These are phyloP conservation scores for Bipolaris cookei DNA, from an alignment of 2,329 filamentous ascomycete genomes.

Conservation along the genomic window DNA sequence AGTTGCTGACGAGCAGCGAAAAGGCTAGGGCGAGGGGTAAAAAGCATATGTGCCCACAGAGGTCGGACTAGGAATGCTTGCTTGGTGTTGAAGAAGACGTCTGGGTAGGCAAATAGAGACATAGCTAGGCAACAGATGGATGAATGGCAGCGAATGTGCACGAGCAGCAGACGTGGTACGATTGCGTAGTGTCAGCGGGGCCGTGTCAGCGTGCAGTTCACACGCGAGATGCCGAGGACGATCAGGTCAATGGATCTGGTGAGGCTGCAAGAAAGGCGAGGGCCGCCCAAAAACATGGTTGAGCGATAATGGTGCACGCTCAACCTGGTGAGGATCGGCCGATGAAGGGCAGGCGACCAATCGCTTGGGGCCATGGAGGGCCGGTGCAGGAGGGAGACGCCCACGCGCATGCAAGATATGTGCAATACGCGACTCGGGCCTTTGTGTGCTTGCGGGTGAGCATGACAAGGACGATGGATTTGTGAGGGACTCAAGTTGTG, in stretches of 20 bases:
- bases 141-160: background rate
- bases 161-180: background rate
- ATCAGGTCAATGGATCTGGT: background rate
- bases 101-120: background rate
- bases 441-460: background rate
- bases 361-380: background rate
- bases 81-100: background rate
- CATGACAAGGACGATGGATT: background rate
- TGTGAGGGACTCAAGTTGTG: no score
- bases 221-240: background rate
- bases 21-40: background rate
- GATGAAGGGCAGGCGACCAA: slow-evolving; percentile 4
- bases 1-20: slow-evolving; percentile 33
- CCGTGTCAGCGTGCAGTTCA: background rate
- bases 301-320: background rate
- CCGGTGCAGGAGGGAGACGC: background rate
- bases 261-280: background rate
- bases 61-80: background rate
- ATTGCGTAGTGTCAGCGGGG: background rate
- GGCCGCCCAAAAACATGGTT: background rate
- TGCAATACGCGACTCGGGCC: background rate
- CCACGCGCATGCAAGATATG: background rate
- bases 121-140: background rate
- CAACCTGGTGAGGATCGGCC: slow-evolving; percentile 8
- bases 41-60: background rate